Evolutionary conservation across 1,284 basidiomycete genomes (phyloP).

Genomic region (Fomitopsis betulina): DNA sequence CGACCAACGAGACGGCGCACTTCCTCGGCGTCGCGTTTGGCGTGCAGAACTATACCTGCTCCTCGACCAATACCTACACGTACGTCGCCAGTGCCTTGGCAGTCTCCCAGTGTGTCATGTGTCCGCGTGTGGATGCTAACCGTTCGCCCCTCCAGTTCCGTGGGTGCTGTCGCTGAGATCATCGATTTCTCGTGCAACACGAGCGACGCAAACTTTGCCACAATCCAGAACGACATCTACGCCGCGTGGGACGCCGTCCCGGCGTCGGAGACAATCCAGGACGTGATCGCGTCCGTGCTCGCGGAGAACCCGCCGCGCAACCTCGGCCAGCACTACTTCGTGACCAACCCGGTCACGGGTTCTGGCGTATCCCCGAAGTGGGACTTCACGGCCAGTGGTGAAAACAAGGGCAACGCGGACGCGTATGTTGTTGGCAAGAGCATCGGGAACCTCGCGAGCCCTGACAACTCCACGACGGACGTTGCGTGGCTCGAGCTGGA

Average conservation of each 20-base stretch:
- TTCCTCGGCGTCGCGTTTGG: slow-evolving; percentile 41
- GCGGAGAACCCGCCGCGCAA: slow-evolving; percentile 21
- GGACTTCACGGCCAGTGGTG: slow-evolving; percentile 46
- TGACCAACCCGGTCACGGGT: slow-evolving; percentile 38
- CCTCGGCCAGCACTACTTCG: slow-evolving; percentile 57
- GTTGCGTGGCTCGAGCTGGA: slow-evolving; percentile 56
- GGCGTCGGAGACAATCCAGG: slow-evolving; percentile 25
- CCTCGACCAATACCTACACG: slow-evolving; percentile 30
- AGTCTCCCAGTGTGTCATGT: too few relatives aligned
- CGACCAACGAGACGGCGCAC: slow-evolving; percentile 21
- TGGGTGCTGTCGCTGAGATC: slow-evolving; percentile 51
- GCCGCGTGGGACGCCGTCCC: slow-evolving; percentile 31
- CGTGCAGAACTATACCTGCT: slow-evolving; percentile 39
- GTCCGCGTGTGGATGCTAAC: background rate
- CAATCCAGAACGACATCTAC: slow-evolving; percentile 38
- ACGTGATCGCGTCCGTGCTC: slow-evolving; percentile 33
- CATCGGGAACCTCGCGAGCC: slow-evolving; percentile 39
- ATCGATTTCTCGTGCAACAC: slow-evolving; percentile 57
- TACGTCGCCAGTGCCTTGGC: slow-evolving; percentile 18
- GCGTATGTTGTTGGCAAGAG: slow-evolving; percentile 47
- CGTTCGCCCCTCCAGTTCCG: slow-evolving; percentile 18
- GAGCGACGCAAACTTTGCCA: slow-evolving; percentile 32
- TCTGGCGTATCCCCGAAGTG: slow-evolving; percentile 47
- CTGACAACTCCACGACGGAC: slow-evolving; percentile 37
- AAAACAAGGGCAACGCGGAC: slow-evolving; percentile 34